Conservation (phyloP, 164 flowering plant species). For the Buxus sempervirens region DNA sequence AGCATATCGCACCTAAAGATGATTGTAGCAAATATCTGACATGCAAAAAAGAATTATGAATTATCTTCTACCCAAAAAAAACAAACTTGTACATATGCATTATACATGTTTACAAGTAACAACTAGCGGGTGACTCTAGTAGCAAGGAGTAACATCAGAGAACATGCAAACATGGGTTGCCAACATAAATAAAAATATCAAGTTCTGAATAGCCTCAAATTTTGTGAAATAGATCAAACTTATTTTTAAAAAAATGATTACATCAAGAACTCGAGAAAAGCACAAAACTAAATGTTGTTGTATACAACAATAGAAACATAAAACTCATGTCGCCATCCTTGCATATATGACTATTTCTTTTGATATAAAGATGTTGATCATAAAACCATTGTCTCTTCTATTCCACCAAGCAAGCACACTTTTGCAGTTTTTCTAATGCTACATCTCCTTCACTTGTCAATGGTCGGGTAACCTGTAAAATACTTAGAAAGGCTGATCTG, state of each 20-base stretch:
- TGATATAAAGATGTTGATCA: no score
- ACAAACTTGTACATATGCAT: background rate
- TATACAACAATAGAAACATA: no score
- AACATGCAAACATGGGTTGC: background rate
- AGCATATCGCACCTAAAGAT: conserved; percentile 88
- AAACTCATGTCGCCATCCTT: no score
- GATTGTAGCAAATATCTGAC: conserved; percentile 80
- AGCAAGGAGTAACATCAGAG: background rate
- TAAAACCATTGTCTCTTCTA: no score
- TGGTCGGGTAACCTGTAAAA: no score
- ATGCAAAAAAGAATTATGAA: conserved; percentile 12
- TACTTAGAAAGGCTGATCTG: no score
- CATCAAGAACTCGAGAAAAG: background rate
- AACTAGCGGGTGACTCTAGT: background rate
- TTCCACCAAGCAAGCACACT: no score
- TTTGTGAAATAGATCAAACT: background rate
- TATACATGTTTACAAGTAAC: background rate
- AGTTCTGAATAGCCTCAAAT: background rate
- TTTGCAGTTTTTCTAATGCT: no score
- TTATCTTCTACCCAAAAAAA: background rate
- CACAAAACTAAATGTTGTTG: background rate
- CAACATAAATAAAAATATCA: background rate
- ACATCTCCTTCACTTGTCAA: no score
- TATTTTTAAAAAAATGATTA: background rate
- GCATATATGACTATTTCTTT: no score